Evolutionary conservation across 306 rosid genomes (phyloP), one percentile per base, ranked within the genome.

Genomic region (Dalbergia oliveri): DNA sequence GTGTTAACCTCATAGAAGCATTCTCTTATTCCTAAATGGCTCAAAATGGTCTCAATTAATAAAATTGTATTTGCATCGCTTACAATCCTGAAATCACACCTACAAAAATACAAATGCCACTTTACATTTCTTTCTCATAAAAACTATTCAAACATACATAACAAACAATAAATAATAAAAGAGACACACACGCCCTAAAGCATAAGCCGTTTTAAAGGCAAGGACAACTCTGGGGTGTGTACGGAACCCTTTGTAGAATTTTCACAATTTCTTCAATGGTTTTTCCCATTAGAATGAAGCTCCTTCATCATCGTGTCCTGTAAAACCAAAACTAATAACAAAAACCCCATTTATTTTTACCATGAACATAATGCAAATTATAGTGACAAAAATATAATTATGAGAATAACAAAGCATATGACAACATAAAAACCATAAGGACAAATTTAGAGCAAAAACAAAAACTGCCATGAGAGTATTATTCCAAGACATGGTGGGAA

Each of bases 271-370:
- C 89, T 21, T 89, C 84, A 16, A 80, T 82, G 65, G 89, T 26
- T 86, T 82, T 79, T 87, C 33, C 89, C 90, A 80, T 78, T 71
- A 33, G 75, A 74, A 78, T 89, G 89, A 77, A 92, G 77, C 85
- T 92, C 96, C 84, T 64, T 73, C 96, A 92, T 88, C 92, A 90
- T 90, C 83, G 74, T 85, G 78, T 88, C 94, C 96, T 92, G 73
- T 39, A 85, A 68, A 47, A 8, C 3, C 56, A 66, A 33, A 80
- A 12, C 13, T 12, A 15, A 57, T 35, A 33, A 11, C 5, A 74
- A 37, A 35, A 59, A 1, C 6, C 7, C 10, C 3, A 11, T 1
- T 47, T 62, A 11, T 37, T 51, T 69, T 13, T 35, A 11, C 26
- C 50, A 81, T 15, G 11, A 74, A 60, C 13, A 34, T 14, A 54